phyloP scores from a whole-genome alignment of 768 basidiomycete genomes.

The Boletus eberwhitei region DNA sequence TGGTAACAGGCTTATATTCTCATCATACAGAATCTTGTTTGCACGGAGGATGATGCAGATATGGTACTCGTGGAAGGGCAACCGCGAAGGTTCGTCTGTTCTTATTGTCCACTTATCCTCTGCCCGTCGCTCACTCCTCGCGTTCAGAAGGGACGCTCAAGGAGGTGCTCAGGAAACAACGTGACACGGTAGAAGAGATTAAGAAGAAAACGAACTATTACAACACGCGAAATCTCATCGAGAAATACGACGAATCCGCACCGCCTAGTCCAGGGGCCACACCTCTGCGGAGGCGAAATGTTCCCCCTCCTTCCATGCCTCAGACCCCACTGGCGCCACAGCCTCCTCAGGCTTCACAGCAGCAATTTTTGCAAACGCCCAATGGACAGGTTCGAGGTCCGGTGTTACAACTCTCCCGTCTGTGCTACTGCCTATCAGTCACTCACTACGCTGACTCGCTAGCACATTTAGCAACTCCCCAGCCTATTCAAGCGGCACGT shows the following conservation, averaged over 20 bases:
- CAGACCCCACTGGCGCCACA: conserved; percentile 33
- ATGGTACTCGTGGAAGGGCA: conserved; percentile 79
- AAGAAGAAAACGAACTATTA: conserved; percentile 99
- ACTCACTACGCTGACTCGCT: conserved; percentile 7
- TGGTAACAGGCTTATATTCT: not conserved
- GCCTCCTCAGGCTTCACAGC: conserved; percentile 12
- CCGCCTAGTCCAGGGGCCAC: conserved; percentile 31
- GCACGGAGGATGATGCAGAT: conserved; percentile 76
- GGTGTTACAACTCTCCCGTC: conserved; percentile 39
- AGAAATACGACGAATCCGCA: conserved; percentile 75
- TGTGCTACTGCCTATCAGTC: conserved; percentile 15
- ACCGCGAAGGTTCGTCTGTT: conserved; percentile 61
- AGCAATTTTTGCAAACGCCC: conserved; percentile 19
- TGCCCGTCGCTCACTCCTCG: not conserved
- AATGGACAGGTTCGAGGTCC: conserved; percentile 23
- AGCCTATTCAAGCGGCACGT: conserved; percentile 46
- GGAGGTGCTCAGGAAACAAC: conserved; percentile 69
- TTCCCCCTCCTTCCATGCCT: conserved; percentile 30
- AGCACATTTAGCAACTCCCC: conserved; percentile 33
- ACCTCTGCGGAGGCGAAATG: conserved; percentile 42
- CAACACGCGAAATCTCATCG: conserved; percentile 82
- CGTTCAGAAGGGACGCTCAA: conserved; percentile 75
- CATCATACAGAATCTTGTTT: conserved; percentile 58
- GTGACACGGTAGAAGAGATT: conserved; percentile 87
- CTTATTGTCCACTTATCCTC: not conserved